Evolutionary conservation across 768 basidiomycete species (phyloP), one percentile per base, ranked within the genome.

Genomic region (Cystoderma amianthinum): DNA sequence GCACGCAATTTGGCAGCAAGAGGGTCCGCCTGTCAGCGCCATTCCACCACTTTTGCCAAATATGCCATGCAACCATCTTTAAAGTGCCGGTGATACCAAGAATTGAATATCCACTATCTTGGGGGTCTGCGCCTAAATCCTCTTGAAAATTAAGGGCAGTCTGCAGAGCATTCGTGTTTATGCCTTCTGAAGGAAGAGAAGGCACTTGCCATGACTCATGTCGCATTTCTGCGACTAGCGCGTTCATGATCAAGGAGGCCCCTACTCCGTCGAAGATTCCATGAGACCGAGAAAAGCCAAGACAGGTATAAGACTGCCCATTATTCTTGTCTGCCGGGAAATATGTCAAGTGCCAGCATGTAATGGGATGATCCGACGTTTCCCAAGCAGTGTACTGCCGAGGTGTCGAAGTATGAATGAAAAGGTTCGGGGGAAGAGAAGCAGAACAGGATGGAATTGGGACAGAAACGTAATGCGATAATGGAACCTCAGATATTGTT

Each of bases 301-400:
- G 62, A 24, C 64, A 64, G 3, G 63, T 64, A 40, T 68, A 61
- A 7, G 57, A 41, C 3, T 48, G 45, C 2, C 48, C 56, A 16
- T 52, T 50, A n/a, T 58, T 52, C 1, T 45, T 49, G 7, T 55
- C 51, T 3, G 63, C 48, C 4, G 65, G 67, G 45, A 71, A 67
- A 37, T 63, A 58, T 5, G 63, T 64, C n/a, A 72, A 30, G 33
- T 71, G 67, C 68, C 68, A 71, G 47, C 61, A 67, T 13, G 66
- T 68, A 35, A 71, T 48, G 10, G 69, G 69, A 44, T 64, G 51
- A 5, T 37, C 48, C 10, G 45, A 48, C 5, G 54, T 46, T 38
- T 64, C 65, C 65, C 65, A 70, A 19, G 43, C 39, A 4, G 56
- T 43, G 41, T 63, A 67, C 20, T 60, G 57, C 4, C 62, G 59